phyloP scores from a whole-genome alignment of 2,329 filamentous ascomycete species.

The Pseudogymnoascus verrucosus region DNA sequence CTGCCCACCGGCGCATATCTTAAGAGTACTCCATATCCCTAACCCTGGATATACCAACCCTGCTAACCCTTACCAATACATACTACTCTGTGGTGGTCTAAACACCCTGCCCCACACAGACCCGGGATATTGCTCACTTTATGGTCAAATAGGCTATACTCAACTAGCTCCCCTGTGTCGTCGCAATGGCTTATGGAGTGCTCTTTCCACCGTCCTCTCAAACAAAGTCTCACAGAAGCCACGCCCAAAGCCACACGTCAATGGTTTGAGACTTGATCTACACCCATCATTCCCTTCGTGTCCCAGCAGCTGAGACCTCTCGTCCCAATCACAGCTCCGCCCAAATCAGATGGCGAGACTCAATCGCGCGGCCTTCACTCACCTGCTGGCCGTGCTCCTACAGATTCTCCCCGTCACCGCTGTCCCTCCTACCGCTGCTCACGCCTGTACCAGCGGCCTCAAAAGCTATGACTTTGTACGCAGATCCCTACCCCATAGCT shows the following conservation, averaged over 20 bases:
- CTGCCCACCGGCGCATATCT: neutral
- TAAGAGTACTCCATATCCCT: neutral
- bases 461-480: slow-evolving; percentile 1
- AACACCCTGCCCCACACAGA: neutral
- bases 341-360: neutral
- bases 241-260: neutral
- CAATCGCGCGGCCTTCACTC: neutral
- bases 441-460: neutral
- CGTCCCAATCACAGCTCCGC: neutral
- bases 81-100: neutral
- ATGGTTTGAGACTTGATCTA: neutral
- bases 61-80: neutral
- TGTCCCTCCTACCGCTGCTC: neutral
- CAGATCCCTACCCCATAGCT: neutral
- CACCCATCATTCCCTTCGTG: neutral
- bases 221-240: neutral
- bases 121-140: neutral
- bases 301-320: neutral
- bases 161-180: neutral
- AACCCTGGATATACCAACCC: neutral
- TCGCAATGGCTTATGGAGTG: neutral
- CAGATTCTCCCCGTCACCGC: neutral
- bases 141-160: neutral
- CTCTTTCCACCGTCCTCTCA: neutral
- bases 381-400: neutral